Base-by-base conservation (phyloP, 306 rosid genomes). In the Lathyrus sativus region DNA sequence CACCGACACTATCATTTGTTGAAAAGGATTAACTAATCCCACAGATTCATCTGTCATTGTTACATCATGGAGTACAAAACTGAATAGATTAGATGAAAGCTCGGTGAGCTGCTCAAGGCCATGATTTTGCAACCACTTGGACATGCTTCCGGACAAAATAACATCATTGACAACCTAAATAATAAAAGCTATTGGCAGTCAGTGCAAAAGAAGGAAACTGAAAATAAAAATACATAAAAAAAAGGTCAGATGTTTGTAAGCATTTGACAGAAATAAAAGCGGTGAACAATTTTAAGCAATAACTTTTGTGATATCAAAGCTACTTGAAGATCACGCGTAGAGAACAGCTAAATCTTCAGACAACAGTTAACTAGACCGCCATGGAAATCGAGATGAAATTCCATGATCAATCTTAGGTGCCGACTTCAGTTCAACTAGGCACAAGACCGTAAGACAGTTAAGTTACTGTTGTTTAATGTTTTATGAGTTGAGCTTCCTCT, bases 71-170 rank as follows among this genome's bases (percentile, higher is more conserved):
- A 78, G 65, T 68, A 93, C 39, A 64, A 84, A 78, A 68, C 72
- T 76, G 78, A 71, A 82, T 49, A 93, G 85, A 71, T 76, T 84
- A 48, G 87, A 84, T 13, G 88, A 69, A 62, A 93, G 85, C 63
- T 84, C 96, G 72, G 68, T 83, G 60, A 93, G 91, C 86, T 86
- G 96, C 87, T 85, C 97, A 59, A 93, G 91, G 69, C 91, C 96
- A 66, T 72, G 37, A 58, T 78, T 82, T 78, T 81, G 88, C 80
- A 93, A 72, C 98, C 96, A 93, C 67, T 88, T 91, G 66, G 62
- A 74, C 43, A 85, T 78, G 75, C 76, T 85, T 83, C 85, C 83
- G 11, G 66, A 80, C 62, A 83, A 85, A 79, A 82, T 74, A 59
- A 81, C 87, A 82, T 77, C 79, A 70, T 78, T 80, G 79, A 85